Percentiles rank a stretch among this genome's conserved stretches.
phyloP scores from a whole-genome alignment of 192 early-diverging fungal species.

The Backusella sp. region DNA sequence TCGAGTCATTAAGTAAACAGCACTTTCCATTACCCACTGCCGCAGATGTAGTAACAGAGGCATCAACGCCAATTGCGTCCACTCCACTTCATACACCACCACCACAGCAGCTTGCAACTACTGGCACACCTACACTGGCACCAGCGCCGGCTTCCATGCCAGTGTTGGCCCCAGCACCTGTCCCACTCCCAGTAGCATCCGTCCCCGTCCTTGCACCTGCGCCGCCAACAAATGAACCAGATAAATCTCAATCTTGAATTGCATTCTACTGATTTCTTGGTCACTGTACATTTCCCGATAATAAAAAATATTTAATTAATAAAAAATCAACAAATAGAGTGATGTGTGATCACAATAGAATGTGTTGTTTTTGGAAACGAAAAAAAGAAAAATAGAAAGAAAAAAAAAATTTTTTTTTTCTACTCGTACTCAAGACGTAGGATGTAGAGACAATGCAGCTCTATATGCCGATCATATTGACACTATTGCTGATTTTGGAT shows the following conservation, averaged over 20 bases:
- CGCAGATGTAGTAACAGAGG: neutral
- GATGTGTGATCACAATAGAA: no score
- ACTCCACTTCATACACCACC: neutral
- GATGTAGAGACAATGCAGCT: no score
- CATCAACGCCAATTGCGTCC: neutral
- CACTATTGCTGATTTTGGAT: no score
- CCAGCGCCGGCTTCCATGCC: neutral
- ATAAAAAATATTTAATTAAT: neutral
- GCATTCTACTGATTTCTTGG: neutral
- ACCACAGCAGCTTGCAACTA: no score
- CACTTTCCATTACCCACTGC: neutral
- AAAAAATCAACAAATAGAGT: no score
- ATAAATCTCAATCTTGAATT: neutral
- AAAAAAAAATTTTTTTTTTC: no score
- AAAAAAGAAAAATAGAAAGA: no score
- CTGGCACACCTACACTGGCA: no score
- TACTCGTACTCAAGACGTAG: no score
- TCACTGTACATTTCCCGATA: neutral
- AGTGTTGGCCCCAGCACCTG: neutral
- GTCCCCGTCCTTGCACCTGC: neutral
- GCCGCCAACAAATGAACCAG: neutral
- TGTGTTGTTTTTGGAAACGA: no score
- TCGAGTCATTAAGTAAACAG: conserved; percentile 8
- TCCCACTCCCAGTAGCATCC: neutral
- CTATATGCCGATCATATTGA: no score